Conservation (phyloP, 1,284 basidiomycete species). For the Waitea zeae region DNA sequence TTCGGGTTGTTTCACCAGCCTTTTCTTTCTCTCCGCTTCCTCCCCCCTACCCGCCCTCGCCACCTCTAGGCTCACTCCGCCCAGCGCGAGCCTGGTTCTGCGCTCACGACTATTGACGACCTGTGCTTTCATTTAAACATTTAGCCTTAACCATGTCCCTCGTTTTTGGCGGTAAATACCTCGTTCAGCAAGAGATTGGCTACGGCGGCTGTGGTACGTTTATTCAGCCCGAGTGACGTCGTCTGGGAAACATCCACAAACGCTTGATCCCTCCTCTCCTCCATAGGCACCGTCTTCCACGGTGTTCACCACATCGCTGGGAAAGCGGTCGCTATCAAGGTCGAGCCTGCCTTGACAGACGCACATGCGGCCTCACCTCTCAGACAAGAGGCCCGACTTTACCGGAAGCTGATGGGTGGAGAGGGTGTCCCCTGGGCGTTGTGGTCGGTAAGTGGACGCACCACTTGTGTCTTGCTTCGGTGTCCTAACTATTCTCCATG, state of each 20-base stretch:
- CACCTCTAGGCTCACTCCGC: too few species aligned
- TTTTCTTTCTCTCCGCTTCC: too few species aligned
- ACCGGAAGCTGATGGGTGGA: conserved; percentile 86
- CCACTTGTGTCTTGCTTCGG: not conserved
- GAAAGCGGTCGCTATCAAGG: conserved; percentile 94
- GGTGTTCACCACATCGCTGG: conserved; percentile 92
- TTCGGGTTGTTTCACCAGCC: too few species aligned
- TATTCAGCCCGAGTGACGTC: conserved; percentile 3
- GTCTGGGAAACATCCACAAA: too few species aligned
- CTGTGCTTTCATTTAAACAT: too few species aligned
- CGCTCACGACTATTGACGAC: too few species aligned
- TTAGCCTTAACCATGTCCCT: too few species aligned
- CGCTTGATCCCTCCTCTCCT: not conserved
- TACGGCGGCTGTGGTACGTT: conserved; percentile 81
- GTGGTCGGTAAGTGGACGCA: conserved; percentile 64
- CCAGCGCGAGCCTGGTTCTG: too few species aligned
- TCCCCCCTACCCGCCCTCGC: too few species aligned
- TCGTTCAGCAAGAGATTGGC: conserved; percentile 88
- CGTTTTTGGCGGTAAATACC: conserved; percentile 89
- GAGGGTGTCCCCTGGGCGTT: conserved; percentile 90
- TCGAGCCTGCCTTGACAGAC: conserved; percentile 81
- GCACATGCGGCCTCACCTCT: conserved; percentile 62
- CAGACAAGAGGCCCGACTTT: conserved; percentile 83
- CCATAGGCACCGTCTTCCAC: conserved; percentile 75
- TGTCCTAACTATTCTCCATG: not conserved